These are phyloP conservation scores for Acacia confusa DNA, from an alignment of 306 rosid species.

Conservation along the genomic window DNA sequence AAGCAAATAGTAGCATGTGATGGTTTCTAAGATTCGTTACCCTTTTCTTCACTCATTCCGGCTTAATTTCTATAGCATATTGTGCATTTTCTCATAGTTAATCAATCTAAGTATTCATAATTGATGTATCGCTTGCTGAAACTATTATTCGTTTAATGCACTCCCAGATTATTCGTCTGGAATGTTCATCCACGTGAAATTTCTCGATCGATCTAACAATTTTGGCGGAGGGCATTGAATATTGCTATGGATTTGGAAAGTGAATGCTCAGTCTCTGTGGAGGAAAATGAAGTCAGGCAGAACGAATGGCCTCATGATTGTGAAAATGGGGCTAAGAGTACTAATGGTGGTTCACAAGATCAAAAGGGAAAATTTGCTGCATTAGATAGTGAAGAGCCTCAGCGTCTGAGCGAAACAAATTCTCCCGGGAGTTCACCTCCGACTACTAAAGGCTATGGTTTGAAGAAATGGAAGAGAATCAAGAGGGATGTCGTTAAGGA, in stretches of 20 bases:
- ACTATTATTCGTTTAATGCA: slow-evolving; percentile 27
- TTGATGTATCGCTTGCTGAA: slow-evolving; percentile 30
- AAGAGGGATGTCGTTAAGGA: slow-evolving; percentile 51
- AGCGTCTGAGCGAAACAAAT: slow-evolving; percentile 22
- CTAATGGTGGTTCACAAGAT: slow-evolving; percentile 4
- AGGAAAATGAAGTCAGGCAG: slow-evolving; percentile 53
- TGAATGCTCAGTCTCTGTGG: slow-evolving; percentile 49
- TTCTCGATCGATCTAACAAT: neutral
- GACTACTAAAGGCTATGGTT: slow-evolving; percentile 40
- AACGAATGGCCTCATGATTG: slow-evolving; percentile 32
- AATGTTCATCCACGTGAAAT: neutral
- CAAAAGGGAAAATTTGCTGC: slow-evolving; percentile 17
- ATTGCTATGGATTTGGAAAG: slow-evolving; percentile 72
- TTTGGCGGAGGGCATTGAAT: slow-evolving; percentile 6
- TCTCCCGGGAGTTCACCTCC: slow-evolving; percentile 23
- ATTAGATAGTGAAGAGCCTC: slow-evolving; percentile 14
- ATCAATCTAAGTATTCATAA: slow-evolving; percentile 21
- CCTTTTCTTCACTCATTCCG: slow-evolving; percentile 15
- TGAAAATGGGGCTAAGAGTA: slow-evolving; percentile 37
- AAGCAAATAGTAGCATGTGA: neutral
- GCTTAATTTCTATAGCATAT: neutral
- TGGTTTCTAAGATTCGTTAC: slow-evolving; percentile 11
- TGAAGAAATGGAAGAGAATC: slow-evolving; percentile 65
- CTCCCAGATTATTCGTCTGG: neutral
- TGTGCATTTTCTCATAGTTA: neutral